phyloP scores from a whole-genome alignment of 1,284 basidiomycete species.

The Leccinum colubrinum region DNA sequence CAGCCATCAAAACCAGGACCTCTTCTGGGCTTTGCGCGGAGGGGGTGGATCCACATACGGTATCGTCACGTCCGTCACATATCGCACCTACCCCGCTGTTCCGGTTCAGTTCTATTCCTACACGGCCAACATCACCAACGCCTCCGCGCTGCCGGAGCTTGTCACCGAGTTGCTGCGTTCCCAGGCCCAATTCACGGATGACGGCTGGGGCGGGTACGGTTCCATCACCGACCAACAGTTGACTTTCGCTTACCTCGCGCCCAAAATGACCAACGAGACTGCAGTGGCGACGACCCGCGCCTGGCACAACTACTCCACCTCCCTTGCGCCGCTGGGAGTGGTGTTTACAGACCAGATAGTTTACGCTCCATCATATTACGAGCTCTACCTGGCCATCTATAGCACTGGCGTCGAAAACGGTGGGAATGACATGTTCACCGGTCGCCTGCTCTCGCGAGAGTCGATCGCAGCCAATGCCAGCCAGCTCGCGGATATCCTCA shows the following conservation, averaged over 20 bases:
- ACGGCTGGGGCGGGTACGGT: constrained; percentile 23
- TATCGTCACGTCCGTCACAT: constrained; percentile 21
- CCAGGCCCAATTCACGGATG: constrained; percentile 31
- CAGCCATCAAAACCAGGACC: constrained; percentile 14
- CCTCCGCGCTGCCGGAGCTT: constrained; percentile 14
- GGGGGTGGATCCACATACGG: constrained; percentile 42
- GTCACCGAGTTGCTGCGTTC: constrained; percentile 30
- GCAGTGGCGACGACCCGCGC: constrained; percentile 33
- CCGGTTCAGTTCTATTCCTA: constrained; percentile 25
- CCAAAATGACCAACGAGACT: constrained; percentile 33
- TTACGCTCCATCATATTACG: constrained; percentile 13
- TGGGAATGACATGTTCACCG: too few relatives aligned
- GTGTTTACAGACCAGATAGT: background rate
- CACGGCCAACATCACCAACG: constrained; percentile 25
- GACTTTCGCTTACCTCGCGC: constrained; percentile 27
- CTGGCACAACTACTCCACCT: constrained; percentile 31
- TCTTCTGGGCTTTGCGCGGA: constrained; percentile 50
- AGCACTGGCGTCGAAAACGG: too few relatives aligned
- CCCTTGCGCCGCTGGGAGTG: constrained; percentile 6
- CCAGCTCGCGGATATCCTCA: too few relatives aligned
- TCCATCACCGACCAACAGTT: constrained; percentile 5
- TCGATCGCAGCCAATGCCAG: too few relatives aligned
- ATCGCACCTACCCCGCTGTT: constrained; percentile 31
- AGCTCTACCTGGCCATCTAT: constrained; percentile 19
- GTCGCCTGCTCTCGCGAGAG: too few relatives aligned